Evolutionary conservation across 2,329 filamentous ascomycete species (phyloP), one percentile per base, ranked within the genome.

Genomic region (Coniochaeta sp.): DNA sequence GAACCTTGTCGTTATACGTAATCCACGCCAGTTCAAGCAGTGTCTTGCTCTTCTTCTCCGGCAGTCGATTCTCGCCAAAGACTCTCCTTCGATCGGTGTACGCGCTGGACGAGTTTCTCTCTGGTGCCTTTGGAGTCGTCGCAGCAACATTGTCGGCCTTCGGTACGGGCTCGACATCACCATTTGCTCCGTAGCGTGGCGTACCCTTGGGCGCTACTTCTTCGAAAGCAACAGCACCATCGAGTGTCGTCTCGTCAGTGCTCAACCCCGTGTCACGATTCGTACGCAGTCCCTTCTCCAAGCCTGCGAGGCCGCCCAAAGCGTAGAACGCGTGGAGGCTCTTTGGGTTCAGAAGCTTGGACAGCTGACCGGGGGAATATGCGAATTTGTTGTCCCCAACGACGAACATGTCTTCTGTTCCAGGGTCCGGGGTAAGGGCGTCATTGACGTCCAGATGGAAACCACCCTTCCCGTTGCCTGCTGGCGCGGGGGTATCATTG

Each of bases 321-420:
- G 89, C 89, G 65, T 89, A 85, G 63, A 93, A 91, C 4, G 89
- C 90, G 28, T 83, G 79, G 62, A 90, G 77, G 66, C 82, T 92
- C 74, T 95, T 95, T 0, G 90, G 90, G 64, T 93, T 93, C 58
- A 92, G 78, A 7, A 95, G 75, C 74, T 93, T 93, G 63, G 84
- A 86, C 66, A 91, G 75, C 66, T 90, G 89, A 26, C 89, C 90
- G 12, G 87, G 87, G 0, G 86, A 83, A 67, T 87, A 91, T 9
- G 88, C 89, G 66, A 92, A 91, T 52, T 81, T 84, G 71, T 89
- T 91, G 66, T 88, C 77, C 55, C 85, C 78, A 17, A 87, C 81
- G 50, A 83, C 68, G 66, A 90, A 93, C 63, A 90, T 86, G 19
- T 77, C 81, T 72, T 92, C 89, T 1, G 84, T 88, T 7, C 87